phyloP scores from a whole-genome alignment of 805 yeast genomes.

The Saccharomycopsis capsularis region DNA sequence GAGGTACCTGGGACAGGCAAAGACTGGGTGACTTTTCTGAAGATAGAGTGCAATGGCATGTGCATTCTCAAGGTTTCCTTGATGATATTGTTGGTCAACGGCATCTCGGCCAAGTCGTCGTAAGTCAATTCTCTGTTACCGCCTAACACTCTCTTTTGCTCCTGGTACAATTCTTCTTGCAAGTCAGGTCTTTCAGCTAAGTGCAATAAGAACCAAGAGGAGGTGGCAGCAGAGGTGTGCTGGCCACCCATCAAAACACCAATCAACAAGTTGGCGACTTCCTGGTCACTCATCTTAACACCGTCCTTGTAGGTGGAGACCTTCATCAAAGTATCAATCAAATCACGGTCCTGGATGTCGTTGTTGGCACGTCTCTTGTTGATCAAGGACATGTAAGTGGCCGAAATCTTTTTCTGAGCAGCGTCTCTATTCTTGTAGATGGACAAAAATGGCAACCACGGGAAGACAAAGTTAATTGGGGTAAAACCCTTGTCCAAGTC shows the following conservation, averaged over 20 bases:
- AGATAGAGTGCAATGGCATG: conserved; percentile 92
- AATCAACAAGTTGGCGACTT: conserved; percentile 86
- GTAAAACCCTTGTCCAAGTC: conserved; percentile 97
- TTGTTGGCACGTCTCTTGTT: conserved; percentile 63
- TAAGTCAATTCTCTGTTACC: conserved; percentile 60
- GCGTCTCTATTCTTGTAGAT: conserved; percentile 71
- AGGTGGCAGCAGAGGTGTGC: conserved; percentile 94
- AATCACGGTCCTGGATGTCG: conserved; percentile 78
- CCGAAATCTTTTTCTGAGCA: conserved; percentile 78
- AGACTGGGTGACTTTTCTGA: conserved; percentile 80
- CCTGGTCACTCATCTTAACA: conserved; percentile 86
- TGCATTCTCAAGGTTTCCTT: conserved; percentile 94
- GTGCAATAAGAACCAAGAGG: conserved; percentile 91
- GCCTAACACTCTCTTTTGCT: conserved; percentile 58
- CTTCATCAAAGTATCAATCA: conserved; percentile 81
- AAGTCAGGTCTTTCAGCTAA: conserved; percentile 80
- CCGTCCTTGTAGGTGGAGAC: conserved; percentile 89
- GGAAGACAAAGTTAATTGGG: conserved; percentile 92
- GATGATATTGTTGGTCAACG: conserved; percentile 72
- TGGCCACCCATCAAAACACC: conserved; percentile 99
- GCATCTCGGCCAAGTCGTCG: conserved; percentile 77
- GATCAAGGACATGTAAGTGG: conserved; percentile 76
- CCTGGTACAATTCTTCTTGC: conserved; percentile 74
- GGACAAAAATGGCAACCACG: conserved; percentile 82
- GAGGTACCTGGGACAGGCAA: conserved; percentile 72